A percentile compares a stretch with the other conserved stretches of the same genome.
Evolutionary conservation across 331 rosid genomes (phyloP).

Genomic region (Pyrus hybrid): DNA sequence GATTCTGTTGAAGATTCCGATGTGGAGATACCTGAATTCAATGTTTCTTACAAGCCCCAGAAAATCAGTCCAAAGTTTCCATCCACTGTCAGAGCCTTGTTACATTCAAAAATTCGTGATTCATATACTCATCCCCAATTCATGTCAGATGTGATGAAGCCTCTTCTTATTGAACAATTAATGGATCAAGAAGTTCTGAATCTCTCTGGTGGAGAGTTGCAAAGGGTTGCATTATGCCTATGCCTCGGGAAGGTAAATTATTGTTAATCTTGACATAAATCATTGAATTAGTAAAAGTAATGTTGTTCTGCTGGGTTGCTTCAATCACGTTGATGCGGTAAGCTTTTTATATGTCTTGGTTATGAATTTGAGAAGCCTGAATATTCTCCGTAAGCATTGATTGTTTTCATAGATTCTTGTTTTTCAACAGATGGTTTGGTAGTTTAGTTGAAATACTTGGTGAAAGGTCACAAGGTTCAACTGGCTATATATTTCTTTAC

Average conservation of each 20-base stretch:
- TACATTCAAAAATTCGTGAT: constrained; percentile 66
- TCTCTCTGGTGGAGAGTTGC: constrained; percentile 97
- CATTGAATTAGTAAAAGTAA: not conserved
- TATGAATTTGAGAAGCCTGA: not conserved
- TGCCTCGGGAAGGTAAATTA: constrained; percentile 84
- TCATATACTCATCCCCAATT: constrained; percentile 84
- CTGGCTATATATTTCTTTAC: not conserved
- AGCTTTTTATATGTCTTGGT: not conserved
- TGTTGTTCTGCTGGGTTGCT: not conserved
- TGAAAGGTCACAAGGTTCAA: not conserved
- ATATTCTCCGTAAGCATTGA: not conserved
- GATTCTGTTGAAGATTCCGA: constrained; percentile 63
- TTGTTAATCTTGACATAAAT: not conserved
- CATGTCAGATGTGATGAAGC: constrained; percentile 89
- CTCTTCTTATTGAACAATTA: constrained; percentile 85
- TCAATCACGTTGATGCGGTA: not conserved
- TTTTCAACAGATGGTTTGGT: not conserved
- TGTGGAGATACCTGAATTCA: constrained; percentile 77
- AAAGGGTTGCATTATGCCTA: constrained; percentile 84
- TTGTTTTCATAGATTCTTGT: not conserved
- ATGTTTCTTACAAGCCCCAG: constrained; percentile 79
- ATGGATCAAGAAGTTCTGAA: constrained; percentile 92
- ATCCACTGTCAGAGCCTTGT: constrained; percentile 66
- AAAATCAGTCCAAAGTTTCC: constrained; percentile 23
- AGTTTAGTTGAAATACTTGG: not conserved